Conservation (phyloP, 169 alveolate species). For the Plasmodium coatneyi region DNA sequence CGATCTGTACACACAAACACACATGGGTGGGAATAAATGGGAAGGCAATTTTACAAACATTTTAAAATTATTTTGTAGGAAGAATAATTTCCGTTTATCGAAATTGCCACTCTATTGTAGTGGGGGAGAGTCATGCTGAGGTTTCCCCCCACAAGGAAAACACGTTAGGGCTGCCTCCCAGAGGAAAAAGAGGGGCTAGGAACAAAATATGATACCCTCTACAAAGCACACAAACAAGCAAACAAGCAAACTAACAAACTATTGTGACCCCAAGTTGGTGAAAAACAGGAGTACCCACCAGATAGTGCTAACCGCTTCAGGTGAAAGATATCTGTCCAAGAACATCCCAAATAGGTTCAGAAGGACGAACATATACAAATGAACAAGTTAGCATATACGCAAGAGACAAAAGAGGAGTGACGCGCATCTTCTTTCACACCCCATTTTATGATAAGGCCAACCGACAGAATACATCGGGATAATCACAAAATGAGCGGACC, state of each 20-base stretch:
- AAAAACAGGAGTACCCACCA: not conserved
- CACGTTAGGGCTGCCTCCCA: not conserved
- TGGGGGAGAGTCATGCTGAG: not conserved
- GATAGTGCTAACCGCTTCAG: not conserved
- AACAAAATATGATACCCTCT: not conserved
- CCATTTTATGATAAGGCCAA: not conserved
- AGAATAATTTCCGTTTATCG: not conserved
- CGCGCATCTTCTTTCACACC: not conserved
- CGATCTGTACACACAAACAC: not conserved
- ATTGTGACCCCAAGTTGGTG: not conserved
- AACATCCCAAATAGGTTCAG: not conserved
- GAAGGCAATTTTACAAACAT: not conserved
- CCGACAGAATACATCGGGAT: not conserved
- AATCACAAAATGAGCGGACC: not conserved
- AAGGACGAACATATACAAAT: not conserved
- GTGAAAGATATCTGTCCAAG: not conserved
- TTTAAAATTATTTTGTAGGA: not conserved
- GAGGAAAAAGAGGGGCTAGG: not conserved
- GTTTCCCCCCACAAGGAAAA: not conserved
- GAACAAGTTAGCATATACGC: not conserved
- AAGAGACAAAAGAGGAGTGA: not conserved
- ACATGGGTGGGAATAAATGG: not conserved
- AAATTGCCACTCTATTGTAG: not conserved
- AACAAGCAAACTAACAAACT: not conserved
- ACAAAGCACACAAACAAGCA: not conserved